Percentiles rank a stretch among this genome's conserved stretches.
phyloP scores from a whole-genome alignment of 2,329 filamentous ascomycete species.

The Beauveria scarabaeidicola region DNA sequence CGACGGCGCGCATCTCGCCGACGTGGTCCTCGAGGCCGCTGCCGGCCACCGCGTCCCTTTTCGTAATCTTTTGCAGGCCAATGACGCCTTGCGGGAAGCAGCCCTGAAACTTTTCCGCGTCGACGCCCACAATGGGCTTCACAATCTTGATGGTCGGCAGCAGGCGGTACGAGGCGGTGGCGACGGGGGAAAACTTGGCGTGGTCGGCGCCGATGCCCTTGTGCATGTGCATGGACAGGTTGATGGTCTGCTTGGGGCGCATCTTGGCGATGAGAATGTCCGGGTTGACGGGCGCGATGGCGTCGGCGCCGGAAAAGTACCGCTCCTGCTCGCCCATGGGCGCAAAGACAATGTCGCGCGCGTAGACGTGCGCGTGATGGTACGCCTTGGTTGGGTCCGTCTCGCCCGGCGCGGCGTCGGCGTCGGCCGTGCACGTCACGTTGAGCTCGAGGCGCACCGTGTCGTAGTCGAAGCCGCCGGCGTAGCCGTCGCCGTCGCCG shows the following conservation, averaged over 20 bases:
- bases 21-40: constrained; percentile 64
- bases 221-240: constrained; percentile 84
- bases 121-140: constrained; percentile 72
- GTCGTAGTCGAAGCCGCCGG: constrained; percentile 69
- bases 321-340: constrained; percentile 65
- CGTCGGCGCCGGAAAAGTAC: constrained; percentile 58
- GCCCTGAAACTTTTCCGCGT: constrained; percentile 79
- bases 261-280: constrained; percentile 93
- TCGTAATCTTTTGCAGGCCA: constrained; percentile 62
- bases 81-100: constrained; percentile 92
- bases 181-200: constrained; percentile 93
- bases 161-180: constrained; percentile 86
- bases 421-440: constrained; percentile 72
- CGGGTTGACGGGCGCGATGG: constrained; percentile 73
- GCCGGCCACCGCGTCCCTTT: constrained; percentile 52
- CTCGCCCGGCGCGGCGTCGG: constrained; percentile 61
- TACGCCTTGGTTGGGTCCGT: constrained; percentile 79
- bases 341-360: constrained; percentile 65
- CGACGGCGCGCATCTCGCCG: constrained; percentile 80
- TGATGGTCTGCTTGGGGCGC: constrained; percentile 79
- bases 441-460: constrained; percentile 73
- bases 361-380: constrained; percentile 76
- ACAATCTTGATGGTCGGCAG: constrained; percentile 80
- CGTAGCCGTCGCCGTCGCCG: constrained; percentile 48
- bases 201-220: constrained; percentile 93